Evolutionary conservation across 768 basidiomycete genomes (phyloP).

Genomic region (Trametes punicea): DNA sequence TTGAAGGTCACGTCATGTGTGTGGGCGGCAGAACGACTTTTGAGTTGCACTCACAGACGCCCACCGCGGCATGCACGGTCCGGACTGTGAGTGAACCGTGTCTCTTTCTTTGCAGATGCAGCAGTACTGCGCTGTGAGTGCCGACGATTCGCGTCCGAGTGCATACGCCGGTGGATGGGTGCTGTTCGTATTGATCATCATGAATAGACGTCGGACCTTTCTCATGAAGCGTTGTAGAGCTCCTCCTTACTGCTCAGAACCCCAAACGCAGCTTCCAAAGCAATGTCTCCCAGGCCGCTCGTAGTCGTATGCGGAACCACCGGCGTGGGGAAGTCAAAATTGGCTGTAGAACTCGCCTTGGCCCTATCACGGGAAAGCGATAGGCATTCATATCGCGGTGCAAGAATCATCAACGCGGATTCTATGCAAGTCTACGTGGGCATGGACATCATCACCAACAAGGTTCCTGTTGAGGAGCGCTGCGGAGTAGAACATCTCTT

Average conservation of each 20-base stretch:
- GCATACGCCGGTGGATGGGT: not conserved
- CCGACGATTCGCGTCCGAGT: too few species aligned
- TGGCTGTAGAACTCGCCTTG: constrained; percentile 85
- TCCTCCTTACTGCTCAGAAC: not conserved
- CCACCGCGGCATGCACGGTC: too few species aligned
- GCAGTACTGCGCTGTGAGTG: too few species aligned
- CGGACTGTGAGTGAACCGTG: too few species aligned
- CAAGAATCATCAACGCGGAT: constrained; percentile 90
- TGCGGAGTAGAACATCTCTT: constrained; percentile 84
- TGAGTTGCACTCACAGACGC: too few species aligned
- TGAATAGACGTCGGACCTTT: not conserved
- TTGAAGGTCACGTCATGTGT: too few species aligned
- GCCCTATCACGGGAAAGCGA: constrained; percentile 26
- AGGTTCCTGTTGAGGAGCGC: constrained; percentile 73
- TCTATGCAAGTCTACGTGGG: constrained; percentile 96
- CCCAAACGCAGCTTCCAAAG: not conserved
- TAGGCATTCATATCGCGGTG: constrained; percentile 50
- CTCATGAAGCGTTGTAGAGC: constrained; percentile 33
- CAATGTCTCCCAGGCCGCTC: constrained; percentile 55
- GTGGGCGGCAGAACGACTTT: too few species aligned
- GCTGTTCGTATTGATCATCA: not conserved
- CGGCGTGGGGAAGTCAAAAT: constrained; percentile 91
- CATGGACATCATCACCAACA: constrained; percentile 92
- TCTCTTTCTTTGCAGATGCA: too few species aligned
- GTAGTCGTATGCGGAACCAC: constrained; percentile 92